Percentiles rank a stretch among this genome's conserved stretches.
Conservation (phyloP, 352 stramenopile genomes). For the Globisporangium nagaii region DNA sequence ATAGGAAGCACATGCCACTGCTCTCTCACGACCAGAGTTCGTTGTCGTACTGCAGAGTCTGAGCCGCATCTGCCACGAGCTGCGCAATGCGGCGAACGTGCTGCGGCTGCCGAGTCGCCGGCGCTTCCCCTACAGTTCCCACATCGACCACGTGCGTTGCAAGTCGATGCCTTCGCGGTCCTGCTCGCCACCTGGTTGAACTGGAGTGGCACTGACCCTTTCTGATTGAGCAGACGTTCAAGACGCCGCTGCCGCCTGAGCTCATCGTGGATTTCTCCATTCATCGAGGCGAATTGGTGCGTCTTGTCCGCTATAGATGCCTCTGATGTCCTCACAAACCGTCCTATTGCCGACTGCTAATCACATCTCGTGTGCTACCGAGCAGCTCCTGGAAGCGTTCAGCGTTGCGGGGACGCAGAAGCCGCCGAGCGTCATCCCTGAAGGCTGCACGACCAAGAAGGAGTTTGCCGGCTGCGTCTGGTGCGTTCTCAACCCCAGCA, state of each 20-base stretch:
- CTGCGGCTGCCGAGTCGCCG: slow-evolving; percentile 65
- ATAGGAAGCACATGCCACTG: not conserved
- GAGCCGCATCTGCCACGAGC: slow-evolving; percentile 46
- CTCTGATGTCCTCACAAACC: no score
- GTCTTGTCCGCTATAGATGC: no score
- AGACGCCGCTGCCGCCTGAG: slow-evolving; percentile 59
- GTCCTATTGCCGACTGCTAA: no score
- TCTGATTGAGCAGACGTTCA: slow-evolving; percentile 72
- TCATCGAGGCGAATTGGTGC: slow-evolving; percentile 70
- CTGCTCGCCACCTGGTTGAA: no score
- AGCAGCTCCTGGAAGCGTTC: slow-evolving; percentile 75
- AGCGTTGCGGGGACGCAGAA: slow-evolving; percentile 56
- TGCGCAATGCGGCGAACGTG: slow-evolving; percentile 66
- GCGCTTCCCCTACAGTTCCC: slow-evolving; percentile 75
- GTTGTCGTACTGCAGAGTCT: slow-evolving; percentile 19
- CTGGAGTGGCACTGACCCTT: no score
- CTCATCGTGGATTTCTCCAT: slow-evolving; percentile 83
- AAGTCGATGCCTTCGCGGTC: no score
- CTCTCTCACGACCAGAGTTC: no score
- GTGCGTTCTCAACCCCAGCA: no score
- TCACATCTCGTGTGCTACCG: not conserved
- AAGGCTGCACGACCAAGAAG: slow-evolving; percentile 67
- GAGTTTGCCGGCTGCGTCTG: slow-evolving; percentile 77
- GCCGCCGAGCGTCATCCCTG: slow-evolving; percentile 36
- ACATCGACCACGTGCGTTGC: slow-evolving; percentile 69